Base-by-base conservation (phyloP, 306 rosid species). In the Phaseolus lunatus region DNA sequence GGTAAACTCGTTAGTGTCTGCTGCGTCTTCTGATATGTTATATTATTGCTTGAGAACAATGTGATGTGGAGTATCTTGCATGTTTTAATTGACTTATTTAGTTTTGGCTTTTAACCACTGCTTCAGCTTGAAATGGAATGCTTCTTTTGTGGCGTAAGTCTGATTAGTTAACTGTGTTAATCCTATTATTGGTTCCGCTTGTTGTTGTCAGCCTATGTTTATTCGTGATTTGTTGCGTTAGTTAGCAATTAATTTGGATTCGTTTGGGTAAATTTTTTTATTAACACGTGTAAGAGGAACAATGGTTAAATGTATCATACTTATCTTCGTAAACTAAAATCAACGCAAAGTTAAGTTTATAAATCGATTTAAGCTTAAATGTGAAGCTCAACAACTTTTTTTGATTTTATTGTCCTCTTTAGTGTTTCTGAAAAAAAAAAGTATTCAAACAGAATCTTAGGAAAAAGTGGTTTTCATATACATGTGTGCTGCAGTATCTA, bases 401-500 rank as follows among this genome's bases (percentile, higher is more conserved):
- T 3, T 50, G 9, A 20, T 53, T 54, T 54, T 54, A 2, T 20
- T 53, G 9, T 53, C 56, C 5, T 20, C 12, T 5, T 10, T 3
- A 3, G 16, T 54, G 31, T 4, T 22, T 56, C 23, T 20, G 8
- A 0, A 54, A 11, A 53, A 22, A 12, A 9, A n/a, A n/a, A n/a
- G 7, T 50, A 3, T 54, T 2, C 33, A 12, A 23, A 11, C 3
- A 12, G 2, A 2, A 57, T 16, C 18, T 24, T 13, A 5, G 52
- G 4, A 48, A 22, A 27, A 57, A 37, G 47, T 80, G 47, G 9
- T 52, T 37, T 79, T 24, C 39, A 53, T 77, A 14, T 71, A 69
- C 66, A 69, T 69, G 31, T 52, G 4, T 52, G 39, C 52, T 67
- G 37, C 76, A 54, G 73, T 37, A 39, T 39, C n/a, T 56, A 65